Evolutionary conservation across 495 filamentous ascomycete genomes (phyloP), one percentile per base, ranked within the genome.

Genomic region (Xylaria longipes): DNA sequence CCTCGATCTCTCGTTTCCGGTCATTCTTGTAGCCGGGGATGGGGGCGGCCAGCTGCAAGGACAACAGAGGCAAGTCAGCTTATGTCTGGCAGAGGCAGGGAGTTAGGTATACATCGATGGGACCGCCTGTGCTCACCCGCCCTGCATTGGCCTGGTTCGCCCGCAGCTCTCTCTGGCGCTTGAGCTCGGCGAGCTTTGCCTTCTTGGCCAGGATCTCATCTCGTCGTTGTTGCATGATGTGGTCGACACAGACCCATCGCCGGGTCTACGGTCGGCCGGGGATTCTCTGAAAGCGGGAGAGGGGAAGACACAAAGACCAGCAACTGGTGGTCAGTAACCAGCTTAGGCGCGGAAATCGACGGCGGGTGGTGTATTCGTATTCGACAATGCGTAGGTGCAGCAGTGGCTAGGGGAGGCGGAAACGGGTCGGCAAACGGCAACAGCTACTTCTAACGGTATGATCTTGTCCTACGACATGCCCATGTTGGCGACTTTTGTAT

Each of bases 161-260:
- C 61, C 94, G 87, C 57, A 94, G 84, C 80, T 95, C 93, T 73
- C 95, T 89, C 78, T 97, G 94, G 69, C 93, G 89, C 82, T 97
- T 97, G 73, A 99, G 88, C 86, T 98, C 97, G 35, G 91, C 95
- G 74, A 99, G 93, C 85, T 92, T 97, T 39, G 94, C 95, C 84
- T 91, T 91, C 83, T 98, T 99, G 72, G 92, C 94, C 57, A 94
- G 83, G 76, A 99, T 97, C 84, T 98, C 96, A 84, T 96, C 94
- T 83, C 91, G 91, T 72, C 94, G 91, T 85, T 93, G 90, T 83
- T 95, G 92, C 87, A 94, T 92, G 54, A 77, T 86, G 76, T 52
- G 75, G 67, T 72, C 67, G 75, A 70, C 69, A 72, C 71, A 80
- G 61, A 73, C 81, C 81, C 84, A 85, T 85, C 56, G 73, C 80